These are phyloP conservation scores for Rhodamnia argentea DNA, from an alignment of 345 rosid genomes.

Conservation along the genomic window DNA sequence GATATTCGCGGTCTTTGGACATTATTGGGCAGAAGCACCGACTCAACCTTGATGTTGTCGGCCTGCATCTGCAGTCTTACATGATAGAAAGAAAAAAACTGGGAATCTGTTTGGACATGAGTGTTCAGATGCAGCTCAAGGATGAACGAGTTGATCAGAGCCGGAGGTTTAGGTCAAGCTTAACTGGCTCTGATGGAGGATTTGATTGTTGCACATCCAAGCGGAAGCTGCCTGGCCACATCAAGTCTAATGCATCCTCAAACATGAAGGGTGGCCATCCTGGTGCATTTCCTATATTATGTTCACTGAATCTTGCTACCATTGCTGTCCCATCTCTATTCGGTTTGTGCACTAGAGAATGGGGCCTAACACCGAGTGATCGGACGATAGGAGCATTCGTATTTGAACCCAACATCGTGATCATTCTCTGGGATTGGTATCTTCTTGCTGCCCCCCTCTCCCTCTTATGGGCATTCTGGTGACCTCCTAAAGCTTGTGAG, in stretches of 20 bases:
- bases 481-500: constrained; percentile 75
- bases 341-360: constrained; percentile 44
- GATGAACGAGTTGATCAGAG: not conserved
- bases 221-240: constrained; percentile 78
- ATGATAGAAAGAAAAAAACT: not conserved
- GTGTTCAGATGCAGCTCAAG: not conserved
- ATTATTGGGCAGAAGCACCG: not conserved
- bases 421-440: constrained; percentile 50
- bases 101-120: not conserved
- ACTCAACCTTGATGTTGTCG: not conserved
- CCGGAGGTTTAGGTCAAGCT: constrained; percentile 6
- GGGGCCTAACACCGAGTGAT: constrained; percentile 52
- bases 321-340: constrained; percentile 28
- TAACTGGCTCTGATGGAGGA: not conserved
- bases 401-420: constrained; percentile 35
- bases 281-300: constrained; percentile 15
- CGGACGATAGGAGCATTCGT: constrained; percentile 17
- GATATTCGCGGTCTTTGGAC: not conserved
- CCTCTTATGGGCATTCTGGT: constrained; percentile 77
- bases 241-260: constrained; percentile 32
- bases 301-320: constrained; percentile 36
- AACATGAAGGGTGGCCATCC: constrained; percentile 25
- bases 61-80: not conserved
- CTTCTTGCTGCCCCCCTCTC: constrained; percentile 65
- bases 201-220: constrained; percentile 23